Evolutionary conservation across 2,329 filamentous ascomycete species (phyloP).

Genomic region (Cryphonectria carpinicola): DNA sequence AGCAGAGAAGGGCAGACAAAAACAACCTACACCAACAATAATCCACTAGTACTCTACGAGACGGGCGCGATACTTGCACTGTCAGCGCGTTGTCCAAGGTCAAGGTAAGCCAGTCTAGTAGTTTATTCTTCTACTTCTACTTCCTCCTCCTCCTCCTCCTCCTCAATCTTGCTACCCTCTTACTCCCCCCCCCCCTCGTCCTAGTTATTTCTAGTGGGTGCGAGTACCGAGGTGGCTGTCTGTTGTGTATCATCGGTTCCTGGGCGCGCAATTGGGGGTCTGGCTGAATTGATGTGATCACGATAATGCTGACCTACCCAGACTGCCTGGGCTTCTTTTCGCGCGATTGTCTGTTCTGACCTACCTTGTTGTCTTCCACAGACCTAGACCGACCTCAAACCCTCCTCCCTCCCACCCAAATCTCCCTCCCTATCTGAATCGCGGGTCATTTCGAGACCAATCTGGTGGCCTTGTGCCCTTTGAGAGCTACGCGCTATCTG

Average conservation of each 20-base stretch:
- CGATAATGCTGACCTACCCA: conserved; percentile 15
- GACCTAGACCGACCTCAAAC: background rate
- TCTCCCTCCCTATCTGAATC: background rate
- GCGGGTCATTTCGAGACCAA: background rate
- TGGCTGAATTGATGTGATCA: conserved; percentile 24
- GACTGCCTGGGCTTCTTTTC: background rate
- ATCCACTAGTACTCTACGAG: background rate
- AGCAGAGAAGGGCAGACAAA: background rate
- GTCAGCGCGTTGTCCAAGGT: background rate
- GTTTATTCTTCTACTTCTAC: conserved; percentile 2
- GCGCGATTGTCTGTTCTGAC: conserved; percentile 10
- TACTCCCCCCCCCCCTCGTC: background rate
- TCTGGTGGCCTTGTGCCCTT: background rate
- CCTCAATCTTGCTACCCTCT: background rate
- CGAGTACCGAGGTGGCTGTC: conserved; percentile 3
- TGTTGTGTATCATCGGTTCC: background rate
- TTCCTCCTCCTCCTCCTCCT: no score
- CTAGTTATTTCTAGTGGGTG: conserved; percentile 1
- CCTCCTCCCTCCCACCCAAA: background rate
- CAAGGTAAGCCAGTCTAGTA: conserved; percentile 5
- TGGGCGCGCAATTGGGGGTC: conserved; percentile 20
- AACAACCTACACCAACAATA: background rate
- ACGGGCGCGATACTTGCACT: conserved; percentile 3
- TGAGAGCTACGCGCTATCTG: conserved; percentile 2
- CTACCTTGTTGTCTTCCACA: background rate